Base-by-base conservation (phyloP, 1,139 yeast species). In the Geotrichum restrictum region DNA sequence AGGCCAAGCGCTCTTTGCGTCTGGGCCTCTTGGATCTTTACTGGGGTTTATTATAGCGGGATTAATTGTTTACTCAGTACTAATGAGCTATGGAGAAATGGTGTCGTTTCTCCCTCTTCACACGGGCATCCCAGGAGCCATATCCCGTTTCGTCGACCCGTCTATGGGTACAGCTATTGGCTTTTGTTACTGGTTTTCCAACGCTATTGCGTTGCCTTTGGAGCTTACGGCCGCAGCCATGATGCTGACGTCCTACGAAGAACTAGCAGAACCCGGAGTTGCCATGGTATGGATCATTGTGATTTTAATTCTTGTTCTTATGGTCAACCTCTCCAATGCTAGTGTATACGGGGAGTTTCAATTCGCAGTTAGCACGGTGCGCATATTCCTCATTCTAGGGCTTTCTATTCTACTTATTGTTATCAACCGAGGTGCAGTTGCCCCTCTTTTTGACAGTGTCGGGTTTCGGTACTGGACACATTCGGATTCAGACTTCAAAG, bases 111-210 rank as follows among this genome's bases (percentile, higher is more conserved):
- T 87, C 24, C 94, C 96, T 0, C 79, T 86, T 24, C 85, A 87
- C 22, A 89, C 88, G 49, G 94, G 95, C 5, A 85, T 69, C 6
- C 59, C 71, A 0, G 68, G 66, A 0, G 73, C 86, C 27, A 80
- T 88, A 1, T 80, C 93, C 0, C 72, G 95, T 46, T 87, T 88
- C 68, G 88, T 87, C 1, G 95, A 88, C 64, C 89, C 85, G 60
- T 87, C 95, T 0, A 81, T 88, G 65, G 96, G 96, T 0, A 85
- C 87, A 66, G 83, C 94, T 0, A 74, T 86, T 0, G 95, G 95
- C 0, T 78, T 89, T 75, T 73, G 81, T 43, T 88, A 88, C 67
- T 87, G 91, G 81, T 67, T 85, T 14, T 79, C 88, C 55, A 86
- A 85, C 66, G 76, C 86, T 5, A 71, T 85, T 51, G 88, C 89